Evolutionary conservation across 208 protist species (phyloP).

Genomic region (Leishmania amazonensis): DNA sequence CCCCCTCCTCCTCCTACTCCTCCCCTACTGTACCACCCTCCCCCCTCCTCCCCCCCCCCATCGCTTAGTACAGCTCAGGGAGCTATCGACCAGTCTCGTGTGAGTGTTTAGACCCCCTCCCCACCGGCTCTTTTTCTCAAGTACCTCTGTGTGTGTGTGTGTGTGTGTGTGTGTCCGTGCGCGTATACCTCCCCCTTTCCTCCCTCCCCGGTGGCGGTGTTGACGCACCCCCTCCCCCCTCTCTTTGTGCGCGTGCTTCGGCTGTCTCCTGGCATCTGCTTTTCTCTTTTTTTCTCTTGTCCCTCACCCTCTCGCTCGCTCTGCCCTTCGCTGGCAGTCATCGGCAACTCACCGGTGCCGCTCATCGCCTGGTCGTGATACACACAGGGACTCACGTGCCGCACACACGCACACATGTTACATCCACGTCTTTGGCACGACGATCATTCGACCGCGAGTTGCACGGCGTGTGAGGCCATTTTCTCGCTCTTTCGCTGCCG

Average conservation of each 20-base stretch:
- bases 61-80: background rate
- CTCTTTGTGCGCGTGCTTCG: background rate
- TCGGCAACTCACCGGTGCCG: background rate
- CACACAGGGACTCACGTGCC: background rate
- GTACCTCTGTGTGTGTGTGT: no score
- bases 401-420: conserved; percentile 26
- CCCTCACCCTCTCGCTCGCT: background rate
- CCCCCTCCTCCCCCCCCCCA: background rate
- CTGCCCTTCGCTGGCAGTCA: background rate
- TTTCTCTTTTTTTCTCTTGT: no score
- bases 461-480: conserved; percentile 18
- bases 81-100: background rate
- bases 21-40: background rate
- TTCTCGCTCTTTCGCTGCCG: conserved; percentile 41
- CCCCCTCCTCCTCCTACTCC: background rate
- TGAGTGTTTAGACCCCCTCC: background rate
- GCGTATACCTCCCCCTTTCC: no score
- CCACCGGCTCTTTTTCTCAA: background rate
- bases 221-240: background rate
- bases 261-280: background rate
- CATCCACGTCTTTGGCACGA: conserved; percentile 33
- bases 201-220: background rate
- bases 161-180: no score
- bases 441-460: conserved; percentile 25
- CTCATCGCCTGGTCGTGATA: background rate